Conservation (phyloP, 1,284 basidiomycete species). For the Entoloma clypeatum region DNA sequence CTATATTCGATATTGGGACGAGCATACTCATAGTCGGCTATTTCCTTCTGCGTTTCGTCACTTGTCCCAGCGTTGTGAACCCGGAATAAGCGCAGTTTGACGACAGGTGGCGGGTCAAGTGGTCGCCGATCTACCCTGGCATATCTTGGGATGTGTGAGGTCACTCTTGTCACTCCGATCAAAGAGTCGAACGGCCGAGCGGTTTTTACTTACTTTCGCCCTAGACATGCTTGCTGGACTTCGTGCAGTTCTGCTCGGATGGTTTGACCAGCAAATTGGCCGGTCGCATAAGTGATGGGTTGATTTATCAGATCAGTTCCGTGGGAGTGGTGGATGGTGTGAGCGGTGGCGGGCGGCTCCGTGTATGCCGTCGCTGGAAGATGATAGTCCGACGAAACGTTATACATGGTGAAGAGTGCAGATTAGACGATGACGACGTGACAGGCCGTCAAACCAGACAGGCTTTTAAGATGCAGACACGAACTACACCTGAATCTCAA, state of each 20-base stretch:
- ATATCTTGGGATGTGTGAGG: conserved; percentile 36
- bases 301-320: conserved; percentile 32
- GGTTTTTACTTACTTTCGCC: conserved; percentile 48
- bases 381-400: too few species aligned
- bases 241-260: conserved; percentile 59
- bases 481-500: too few species aligned
- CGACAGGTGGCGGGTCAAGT: conserved; percentile 62
- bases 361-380: too few species aligned
- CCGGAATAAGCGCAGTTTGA: conserved; percentile 46
- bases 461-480: too few species aligned
- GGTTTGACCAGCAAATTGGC: conserved; percentile 55
- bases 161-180: neutral
- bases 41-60: conserved; percentile 38
- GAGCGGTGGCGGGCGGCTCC: conserved; percentile 7
- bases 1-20: neutral
- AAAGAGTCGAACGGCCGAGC: neutral
- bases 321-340: conserved; percentile 20
- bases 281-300: conserved; percentile 51
- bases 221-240: conserved; percentile 61
- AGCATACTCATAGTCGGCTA: conserved; percentile 45
- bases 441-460: too few species aligned
- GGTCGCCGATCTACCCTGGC: conserved; percentile 59
- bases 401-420: too few species aligned
- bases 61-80: conserved; percentile 40
- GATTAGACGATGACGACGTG: too few species aligned